Conservation (phyloP, 2,329 filamentous ascomycete species). For the Apiospora phragmitis region DNA sequence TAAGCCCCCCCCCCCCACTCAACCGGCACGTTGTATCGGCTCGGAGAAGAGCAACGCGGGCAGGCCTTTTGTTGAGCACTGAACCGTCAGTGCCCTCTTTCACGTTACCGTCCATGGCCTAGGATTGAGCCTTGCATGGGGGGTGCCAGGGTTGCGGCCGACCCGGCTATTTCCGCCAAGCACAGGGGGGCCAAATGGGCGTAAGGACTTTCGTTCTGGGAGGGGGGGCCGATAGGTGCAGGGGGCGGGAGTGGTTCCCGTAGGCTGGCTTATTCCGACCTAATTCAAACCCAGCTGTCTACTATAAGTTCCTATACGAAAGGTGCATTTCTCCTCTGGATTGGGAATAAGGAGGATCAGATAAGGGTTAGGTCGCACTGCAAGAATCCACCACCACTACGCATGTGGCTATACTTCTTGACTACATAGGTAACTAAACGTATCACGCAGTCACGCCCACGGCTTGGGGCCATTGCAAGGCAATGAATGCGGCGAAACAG, state of each 20-base stretch:
- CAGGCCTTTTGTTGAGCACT: neutral
- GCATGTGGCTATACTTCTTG: neutral
- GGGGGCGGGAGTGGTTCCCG: neutral
- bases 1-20: neutral
- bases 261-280: neutral
- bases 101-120: neutral
- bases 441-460: neutral
- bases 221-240: neutral
- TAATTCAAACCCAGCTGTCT: neutral
- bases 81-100: neutral
- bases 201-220: neutral
- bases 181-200: neutral
- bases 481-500: neutral
- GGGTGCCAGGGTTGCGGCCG: constrained; percentile 1
- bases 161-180: neutral
- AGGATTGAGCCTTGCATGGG: neutral
- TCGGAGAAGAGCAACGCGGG: neutral
- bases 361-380: neutral
- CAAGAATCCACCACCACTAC: neutral
- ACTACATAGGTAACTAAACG: neutral
- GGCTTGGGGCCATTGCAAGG: neutral
- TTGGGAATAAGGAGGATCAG: neutral
- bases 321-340: neutral
- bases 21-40: neutral
- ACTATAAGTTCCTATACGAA: neutral